Evolutionary conservation across 805 yeast species (phyloP).

Genomic region (Martiniozyma abietophila): DNA sequence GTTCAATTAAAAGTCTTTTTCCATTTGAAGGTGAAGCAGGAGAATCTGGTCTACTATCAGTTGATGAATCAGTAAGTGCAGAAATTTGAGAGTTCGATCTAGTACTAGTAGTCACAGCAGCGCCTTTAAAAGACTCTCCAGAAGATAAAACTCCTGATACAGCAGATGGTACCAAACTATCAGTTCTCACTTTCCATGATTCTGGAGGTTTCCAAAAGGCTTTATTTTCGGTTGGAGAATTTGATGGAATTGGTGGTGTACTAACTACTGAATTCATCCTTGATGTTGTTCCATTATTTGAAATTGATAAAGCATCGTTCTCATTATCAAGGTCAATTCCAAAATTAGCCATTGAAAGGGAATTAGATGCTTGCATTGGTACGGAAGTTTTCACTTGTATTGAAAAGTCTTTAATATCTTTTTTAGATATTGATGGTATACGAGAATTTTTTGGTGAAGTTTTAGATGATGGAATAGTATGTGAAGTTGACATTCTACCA

Average conservation of each 20-base stretch:
- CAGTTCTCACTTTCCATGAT: conserved; percentile 47
- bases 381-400: conserved; percentile 4
- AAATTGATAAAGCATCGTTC: conserved; percentile 14
- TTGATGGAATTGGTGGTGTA: conserved; percentile 5
- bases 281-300: conserved; percentile 15
- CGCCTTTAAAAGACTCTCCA: too few relatives aligned
- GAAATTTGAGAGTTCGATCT: background rate
- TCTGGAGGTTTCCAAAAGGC: conserved; percentile 48
- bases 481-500: too few relatives aligned
- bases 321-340: conserved; percentile 22
- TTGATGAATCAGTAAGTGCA: background rate
- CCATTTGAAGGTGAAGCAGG: conserved; percentile 4
- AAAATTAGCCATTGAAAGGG: conserved; percentile 11
- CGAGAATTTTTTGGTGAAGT: conserved; percentile 1
- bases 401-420: too few relatives aligned
- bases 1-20: background rate
- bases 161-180: too few relatives aligned
- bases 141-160: too few relatives aligned
- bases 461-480: too few relatives aligned
- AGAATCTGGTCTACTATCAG: conserved; percentile 5
- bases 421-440: conserved; percentile 1
- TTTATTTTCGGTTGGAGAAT: conserved; percentile 6
- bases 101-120: background rate
- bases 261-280: conserved; percentile 19
- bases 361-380: conserved; percentile 12